Evolutionary conservation across 2,329 filamentous ascomycete genomes (phyloP), one percentile per base, ranked within the genome.

Genomic region (Monilinia laxa): DNA sequence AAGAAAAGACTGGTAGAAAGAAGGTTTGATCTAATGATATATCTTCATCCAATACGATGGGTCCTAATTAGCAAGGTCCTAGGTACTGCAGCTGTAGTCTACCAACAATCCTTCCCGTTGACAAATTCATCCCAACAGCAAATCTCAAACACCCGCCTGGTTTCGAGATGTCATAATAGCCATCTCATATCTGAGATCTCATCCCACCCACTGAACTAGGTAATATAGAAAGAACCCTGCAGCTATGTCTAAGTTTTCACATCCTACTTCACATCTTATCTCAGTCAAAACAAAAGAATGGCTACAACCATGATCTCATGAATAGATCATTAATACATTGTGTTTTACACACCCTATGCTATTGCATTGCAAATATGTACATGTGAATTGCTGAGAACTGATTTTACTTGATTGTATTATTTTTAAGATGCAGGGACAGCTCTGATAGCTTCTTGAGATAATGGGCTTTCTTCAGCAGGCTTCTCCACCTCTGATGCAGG

Each of bases 361-460:
- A 28, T 47, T 59, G 23, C 40, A 7, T 12, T 55, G n/a, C 35
- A 45, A 62, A 62, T 65, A 57, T 67, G 38, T 65, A 57, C 47
- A 65, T 51, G 40, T 42, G 49, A 65, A 62, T 42, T 53, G 31
- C 40, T 45, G 20, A 18, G 53, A 20, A 47, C 6, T 7, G 18
- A 54, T 57, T 67, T 35, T 2, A 64, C 63, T 58, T 58, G 3
- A 35, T 9, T 38, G 59, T 28, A 28, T 28, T 28, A 2, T 28
- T 35, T 68, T 62, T 71, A 76, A 65, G 73, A 76, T 47, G 73
- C 69, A 51, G 71, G 71, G 3, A 69, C 65, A 14, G 70, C 70
- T 35, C 64, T 70, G 62, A 71, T 71, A 64, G 65, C 67, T 57
- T 74, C 73, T 68, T 69, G 64, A 45, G 70, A 71, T 53, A 59